Evolutionary conservation across 2,329 filamentous ascomycete genomes (phyloP), one percentile per base, ranked within the genome.

Genomic region (Aspergillus carbonarius): DNA sequence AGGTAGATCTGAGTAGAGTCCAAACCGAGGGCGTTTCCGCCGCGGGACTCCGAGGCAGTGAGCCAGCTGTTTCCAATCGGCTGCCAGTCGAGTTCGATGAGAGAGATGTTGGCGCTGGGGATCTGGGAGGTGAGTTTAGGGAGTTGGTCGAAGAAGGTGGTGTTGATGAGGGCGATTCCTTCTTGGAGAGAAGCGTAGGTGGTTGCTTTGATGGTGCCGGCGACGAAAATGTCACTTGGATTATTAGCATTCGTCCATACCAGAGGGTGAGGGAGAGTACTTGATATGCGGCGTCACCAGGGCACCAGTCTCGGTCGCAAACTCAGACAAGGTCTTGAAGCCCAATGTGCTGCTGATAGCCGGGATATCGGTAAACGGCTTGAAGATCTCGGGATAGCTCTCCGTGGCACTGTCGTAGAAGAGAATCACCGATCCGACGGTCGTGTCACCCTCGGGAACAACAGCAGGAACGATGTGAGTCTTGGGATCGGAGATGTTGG

Each of bases 81-180:
- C 20, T 77, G 68, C 55, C 74, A 67, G 56, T 74, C 71, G 10
- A 80, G 65, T 32, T 79, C 68, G 49, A 80, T 71, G 60, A 77
- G 78, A 40, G 75, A 76, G 55, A 78, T 75, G 51, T 70, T 73
- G 34, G 69, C 68, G 5, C 59, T 59, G 27, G 73, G 74, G 13
- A 74, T 64, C 52, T 70, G 61, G 48, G 67, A 69, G 59, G 74
- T 72, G 3, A 74, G 63, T n/a, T 72, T 71, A 12, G 78, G 74
- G 25, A 80, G 69, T 25, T 77, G 70, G 27, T 66, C 67, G 44
- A 77, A 69, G 58, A 79, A 72, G 12, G 73, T 70, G 44, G 71
- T 65, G 64, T 80, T 78, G 55, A 79, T 73, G 58, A 72, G 65
- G 55, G 72, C 72, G 40, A 75, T 70, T 7, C 74, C 74, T 46